Conservation (phyloP, 2,329 filamentous ascomycete genomes). For the Alternaria sp. region DNA sequence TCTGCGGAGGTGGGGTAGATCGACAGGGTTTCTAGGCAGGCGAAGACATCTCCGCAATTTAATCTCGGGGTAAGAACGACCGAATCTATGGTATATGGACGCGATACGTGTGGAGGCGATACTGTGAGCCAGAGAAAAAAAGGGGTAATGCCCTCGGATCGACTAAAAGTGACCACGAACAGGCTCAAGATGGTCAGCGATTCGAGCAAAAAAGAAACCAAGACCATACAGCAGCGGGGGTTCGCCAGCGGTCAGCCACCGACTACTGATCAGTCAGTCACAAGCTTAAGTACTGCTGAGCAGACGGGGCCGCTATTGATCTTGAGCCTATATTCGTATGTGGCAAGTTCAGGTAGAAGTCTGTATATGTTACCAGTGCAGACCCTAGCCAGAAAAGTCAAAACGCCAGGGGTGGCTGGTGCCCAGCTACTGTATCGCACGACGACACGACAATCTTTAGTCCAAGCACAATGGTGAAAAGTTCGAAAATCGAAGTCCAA, state of each 20-base stretch:
- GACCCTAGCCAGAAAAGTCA: background rate
- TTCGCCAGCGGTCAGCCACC: background rate
- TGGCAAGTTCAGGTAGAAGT: too few species aligned
- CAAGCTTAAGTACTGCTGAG: background rate
- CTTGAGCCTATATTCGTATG: background rate
- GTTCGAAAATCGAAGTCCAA: background rate
- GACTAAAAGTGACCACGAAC: background rate
- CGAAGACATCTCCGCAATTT: background rate
- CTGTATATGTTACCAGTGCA: background rate
- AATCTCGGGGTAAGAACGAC: background rate
- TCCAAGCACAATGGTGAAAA: too few species aligned
- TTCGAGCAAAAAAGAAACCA: background rate
- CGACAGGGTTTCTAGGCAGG: background rate
- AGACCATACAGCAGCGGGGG: background rate
- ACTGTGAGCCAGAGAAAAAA: background rate
- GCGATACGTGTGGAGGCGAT: background rate
- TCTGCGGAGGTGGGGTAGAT: background rate
- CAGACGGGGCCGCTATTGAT: background rate
- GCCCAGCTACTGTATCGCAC: background rate
- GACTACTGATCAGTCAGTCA: background rate
- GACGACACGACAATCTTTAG: background rate
- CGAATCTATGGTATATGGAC: background rate
- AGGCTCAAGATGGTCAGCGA: background rate
- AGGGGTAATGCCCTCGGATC: background rate
- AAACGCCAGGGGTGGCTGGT: background rate